Percentiles rank a stretch among this genome's conserved stretches.
These are phyloP conservation scores for Maudiozyma saulgeensis DNA, from an alignment of 805 yeast genomes.

Conservation along the genomic window DNA sequence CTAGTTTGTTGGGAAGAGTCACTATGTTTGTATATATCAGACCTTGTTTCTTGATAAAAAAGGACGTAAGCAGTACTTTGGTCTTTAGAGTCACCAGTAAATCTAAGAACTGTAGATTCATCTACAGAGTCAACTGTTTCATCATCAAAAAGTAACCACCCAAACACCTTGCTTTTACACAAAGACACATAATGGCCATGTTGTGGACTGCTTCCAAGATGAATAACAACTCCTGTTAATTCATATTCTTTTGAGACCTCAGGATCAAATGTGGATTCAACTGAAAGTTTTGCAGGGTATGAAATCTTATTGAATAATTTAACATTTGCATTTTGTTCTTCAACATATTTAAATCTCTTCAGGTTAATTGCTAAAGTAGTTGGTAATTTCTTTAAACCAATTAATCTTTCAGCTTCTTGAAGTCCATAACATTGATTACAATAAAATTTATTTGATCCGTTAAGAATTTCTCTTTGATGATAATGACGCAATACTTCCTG, in stretches of 20 bases:
- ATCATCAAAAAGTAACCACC: constrained; percentile 93
- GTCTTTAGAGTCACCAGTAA: constrained; percentile 82
- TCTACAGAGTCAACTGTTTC: constrained; percentile 87
- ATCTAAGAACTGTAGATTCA: constrained; percentile 71
- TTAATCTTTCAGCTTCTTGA: constrained; percentile 89
- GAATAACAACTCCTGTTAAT: constrained; percentile 78
- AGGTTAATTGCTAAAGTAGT: constrained; percentile 72
- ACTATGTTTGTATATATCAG: not conserved
- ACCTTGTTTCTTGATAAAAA: constrained; percentile 57
- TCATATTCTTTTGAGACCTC: constrained; percentile 55
- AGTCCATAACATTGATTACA: constrained; percentile 85
- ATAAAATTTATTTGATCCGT: constrained; percentile 81
- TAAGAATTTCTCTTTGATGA: constrained; percentile 75
- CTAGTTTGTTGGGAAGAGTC: too few relatives aligned
- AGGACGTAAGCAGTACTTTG: constrained; percentile 86
- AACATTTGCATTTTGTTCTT: constrained; percentile 66
- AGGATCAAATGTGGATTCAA: constrained; percentile 42
- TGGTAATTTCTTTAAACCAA: constrained; percentile 71
- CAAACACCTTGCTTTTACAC: constrained; percentile 63
- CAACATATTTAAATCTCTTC: constrained; percentile 87
- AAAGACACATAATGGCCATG: constrained; percentile 93
- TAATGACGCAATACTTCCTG: constrained; percentile 40
- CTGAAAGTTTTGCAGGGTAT: constrained; percentile 64
- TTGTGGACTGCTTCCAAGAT: constrained; percentile 95
- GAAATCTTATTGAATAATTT: constrained; percentile 79